A percentile compares a stretch with the other conserved stretches of the same genome.
Conservation (phyloP, 2,329 filamentous ascomycete genomes). For the Colletotrichum ledebouriae region DNA sequence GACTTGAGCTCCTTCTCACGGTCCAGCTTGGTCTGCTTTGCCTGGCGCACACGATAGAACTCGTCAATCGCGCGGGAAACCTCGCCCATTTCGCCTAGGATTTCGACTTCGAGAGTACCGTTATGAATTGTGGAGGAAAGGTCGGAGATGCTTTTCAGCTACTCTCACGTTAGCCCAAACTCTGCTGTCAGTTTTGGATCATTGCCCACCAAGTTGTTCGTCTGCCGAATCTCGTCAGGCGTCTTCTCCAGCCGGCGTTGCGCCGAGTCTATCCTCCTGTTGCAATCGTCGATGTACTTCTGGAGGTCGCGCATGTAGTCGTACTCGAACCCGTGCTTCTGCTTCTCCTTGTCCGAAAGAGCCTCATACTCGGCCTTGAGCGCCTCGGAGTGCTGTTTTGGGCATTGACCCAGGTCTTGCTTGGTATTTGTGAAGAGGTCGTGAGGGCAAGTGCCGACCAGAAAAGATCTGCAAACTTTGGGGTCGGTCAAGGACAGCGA, state of each 20-base stretch:
- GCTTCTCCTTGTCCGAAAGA: constrained; percentile 77
- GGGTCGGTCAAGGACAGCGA: constrained; percentile 89
- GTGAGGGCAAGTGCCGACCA: constrained; percentile 47
- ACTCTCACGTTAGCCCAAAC: constrained; percentile 49
- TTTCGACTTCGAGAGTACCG: constrained; percentile 86
- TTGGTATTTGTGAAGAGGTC: constrained; percentile 99
- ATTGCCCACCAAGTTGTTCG: constrained; percentile 78
- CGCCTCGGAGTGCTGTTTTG: constrained; percentile 88
- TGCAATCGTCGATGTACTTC: constrained; percentile 97
- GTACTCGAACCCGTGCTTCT: constrained; percentile 90
- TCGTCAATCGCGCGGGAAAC: constrained; percentile 89
- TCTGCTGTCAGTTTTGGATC: neutral
- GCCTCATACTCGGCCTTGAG: constrained; percentile 90
- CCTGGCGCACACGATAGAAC: constrained; percentile 85
- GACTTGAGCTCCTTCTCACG: constrained; percentile 90
- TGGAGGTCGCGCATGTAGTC: constrained; percentile 97
- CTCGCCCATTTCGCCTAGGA: constrained; percentile 84
- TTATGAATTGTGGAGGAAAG: constrained; percentile 82
- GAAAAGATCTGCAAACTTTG: constrained; percentile 44
- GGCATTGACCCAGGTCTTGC: constrained; percentile 92
- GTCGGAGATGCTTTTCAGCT: constrained; percentile 87
- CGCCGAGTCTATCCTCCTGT: constrained; percentile 90
- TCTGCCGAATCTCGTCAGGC: constrained; percentile 96
- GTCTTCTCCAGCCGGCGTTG: constrained; percentile 96
- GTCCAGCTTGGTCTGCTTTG: constrained; percentile 84